These are phyloP conservation scores for Grosmannia clavigera DNA, from an alignment of 2,329 filamentous ascomycete genomes.

Conservation along the genomic window DNA sequence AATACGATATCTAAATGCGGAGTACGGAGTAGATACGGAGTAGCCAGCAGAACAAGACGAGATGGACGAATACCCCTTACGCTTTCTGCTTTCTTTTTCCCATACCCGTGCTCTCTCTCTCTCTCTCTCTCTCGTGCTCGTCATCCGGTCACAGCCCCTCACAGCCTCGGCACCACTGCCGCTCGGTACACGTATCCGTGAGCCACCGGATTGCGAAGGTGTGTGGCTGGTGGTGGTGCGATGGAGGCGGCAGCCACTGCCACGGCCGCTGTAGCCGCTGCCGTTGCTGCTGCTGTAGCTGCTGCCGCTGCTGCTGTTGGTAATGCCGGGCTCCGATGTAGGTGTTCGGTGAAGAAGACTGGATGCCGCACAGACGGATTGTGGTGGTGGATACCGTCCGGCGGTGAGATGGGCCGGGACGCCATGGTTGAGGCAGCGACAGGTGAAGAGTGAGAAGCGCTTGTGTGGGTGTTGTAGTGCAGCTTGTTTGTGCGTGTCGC, in stretches of 20 bases:
- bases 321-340: slow-evolving; percentile 32
- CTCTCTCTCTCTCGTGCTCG: not conserved
- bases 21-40: no score
- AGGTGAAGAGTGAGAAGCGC: not conserved
- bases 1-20: no score
- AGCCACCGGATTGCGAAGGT: slow-evolving; percentile 36
- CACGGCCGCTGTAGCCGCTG: not conserved
- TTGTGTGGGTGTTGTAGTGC: not conserved
- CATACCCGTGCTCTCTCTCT: not conserved
- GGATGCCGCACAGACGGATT: slow-evolving; percentile 54
- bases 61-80: not conserved
- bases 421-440: not conserved
- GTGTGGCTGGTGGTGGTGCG: not conserved
- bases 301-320: slow-evolving; percentile 12
- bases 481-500: not conserved
- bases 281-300: not conserved
- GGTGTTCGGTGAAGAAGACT: slow-evolving; percentile 59
- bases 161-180: slow-evolving; percentile 2
- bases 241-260: not conserved
- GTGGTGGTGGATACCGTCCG: slow-evolving; percentile 17
- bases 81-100: not conserved
- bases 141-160: not conserved
- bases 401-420: not conserved
- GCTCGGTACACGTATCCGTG: slow-evolving; percentile 49
- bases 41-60: no score